Conservation (phyloP, 2,329 filamentous ascomycete species). For the Phyllosticta citriasiana region DNA sequence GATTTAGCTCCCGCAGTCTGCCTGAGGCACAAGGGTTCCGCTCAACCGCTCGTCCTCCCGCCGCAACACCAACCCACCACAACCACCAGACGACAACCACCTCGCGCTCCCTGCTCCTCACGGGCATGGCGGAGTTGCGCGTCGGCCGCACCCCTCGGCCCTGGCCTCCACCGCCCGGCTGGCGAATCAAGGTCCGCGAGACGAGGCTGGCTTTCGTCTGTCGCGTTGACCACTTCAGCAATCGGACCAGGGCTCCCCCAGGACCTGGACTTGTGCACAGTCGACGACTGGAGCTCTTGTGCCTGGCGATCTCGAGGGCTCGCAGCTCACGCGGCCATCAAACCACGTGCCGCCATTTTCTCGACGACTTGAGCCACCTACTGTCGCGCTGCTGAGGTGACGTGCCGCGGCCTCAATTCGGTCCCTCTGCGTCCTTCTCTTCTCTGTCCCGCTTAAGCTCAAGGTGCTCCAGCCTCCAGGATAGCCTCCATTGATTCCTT, state of each 20-base stretch:
- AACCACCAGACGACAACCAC: neutral
- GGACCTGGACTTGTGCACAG: neutral
- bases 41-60: neutral
- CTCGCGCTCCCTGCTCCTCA: neutral
- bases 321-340: neutral
- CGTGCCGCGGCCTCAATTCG: neutral
- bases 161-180: neutral
- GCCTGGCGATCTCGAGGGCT: constrained; percentile 6
- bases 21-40: neutral
- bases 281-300: neutral
- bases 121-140: constrained; percentile 1
- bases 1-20: constrained; percentile 1
- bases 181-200: neutral
- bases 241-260: neutral
- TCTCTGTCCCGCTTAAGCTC: neutral
- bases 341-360: neutral
- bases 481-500: neutral
- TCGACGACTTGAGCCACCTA: neutral
- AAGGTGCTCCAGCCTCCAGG: neutral
- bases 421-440: neutral
- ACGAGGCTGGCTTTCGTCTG: neutral
- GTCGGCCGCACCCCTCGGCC: neutral
- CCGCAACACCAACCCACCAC: neutral
- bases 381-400: neutral
- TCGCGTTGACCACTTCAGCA: neutral